Evolutionary conservation across 2,329 filamentous ascomycete species (phyloP).

Genomic region (Alternaria tenuissima): DNA sequence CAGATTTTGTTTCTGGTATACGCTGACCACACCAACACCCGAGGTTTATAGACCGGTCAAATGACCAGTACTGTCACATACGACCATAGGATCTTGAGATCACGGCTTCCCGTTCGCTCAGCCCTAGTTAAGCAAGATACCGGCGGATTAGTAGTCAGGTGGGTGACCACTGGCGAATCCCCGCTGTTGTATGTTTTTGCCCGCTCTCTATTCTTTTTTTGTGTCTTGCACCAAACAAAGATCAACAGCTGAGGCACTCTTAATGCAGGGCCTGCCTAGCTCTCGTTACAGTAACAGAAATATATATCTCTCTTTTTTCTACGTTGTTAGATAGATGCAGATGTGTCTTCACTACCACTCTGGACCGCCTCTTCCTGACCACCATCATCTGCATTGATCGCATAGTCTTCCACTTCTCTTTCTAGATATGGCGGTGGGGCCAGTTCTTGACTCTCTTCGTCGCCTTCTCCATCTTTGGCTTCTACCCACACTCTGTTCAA

Average conservation of each 20-base stretch:
- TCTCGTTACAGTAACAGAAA: neutral
- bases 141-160: neutral
- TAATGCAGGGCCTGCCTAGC: neutral
- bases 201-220: neutral
- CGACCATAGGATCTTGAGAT: neutral
- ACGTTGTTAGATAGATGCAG: neutral
- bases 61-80: neutral
- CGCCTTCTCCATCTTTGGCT: neutral
- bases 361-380: neutral
- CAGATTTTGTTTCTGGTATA: neutral
- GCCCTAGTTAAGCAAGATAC: neutral
- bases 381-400: neutral
- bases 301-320: neutral
- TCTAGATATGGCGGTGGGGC: constrained; percentile 49
- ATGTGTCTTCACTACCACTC: neutral
- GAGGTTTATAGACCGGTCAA: neutral
- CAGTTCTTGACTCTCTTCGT: constrained; percentile 48
- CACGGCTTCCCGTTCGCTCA: constrained; percentile 4
- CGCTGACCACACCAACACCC: neutral
- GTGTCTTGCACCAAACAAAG: neutral
- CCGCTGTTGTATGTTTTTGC: constrained; percentile 7
- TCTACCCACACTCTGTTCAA: constrained; percentile 70
- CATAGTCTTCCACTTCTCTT: constrained; percentile 8
- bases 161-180: neutral
- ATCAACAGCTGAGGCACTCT: neutral